A percentile compares a stretch with the other conserved stretches of the same genome.
These are phyloP conservation scores for Harrya chromipes DNA, from an alignment of 768 basidiomycete genomes.

Conservation along the genomic window DNA sequence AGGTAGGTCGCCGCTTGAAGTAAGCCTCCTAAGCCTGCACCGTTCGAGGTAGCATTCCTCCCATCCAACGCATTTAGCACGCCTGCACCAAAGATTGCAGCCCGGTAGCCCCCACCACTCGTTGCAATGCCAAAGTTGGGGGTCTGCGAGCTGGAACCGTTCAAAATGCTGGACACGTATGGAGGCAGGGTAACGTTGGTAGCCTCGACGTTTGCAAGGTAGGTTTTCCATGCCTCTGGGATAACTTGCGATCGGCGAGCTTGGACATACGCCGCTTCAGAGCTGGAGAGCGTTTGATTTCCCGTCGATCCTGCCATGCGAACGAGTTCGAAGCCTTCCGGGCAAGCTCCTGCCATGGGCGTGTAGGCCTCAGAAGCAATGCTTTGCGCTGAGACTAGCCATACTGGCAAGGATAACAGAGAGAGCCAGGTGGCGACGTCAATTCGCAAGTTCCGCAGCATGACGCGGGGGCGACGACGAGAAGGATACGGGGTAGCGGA, in stretches of 20 bases:
- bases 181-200: constrained; percentile 29
- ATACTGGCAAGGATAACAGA: constrained; percentile 2
- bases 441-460: not conserved
- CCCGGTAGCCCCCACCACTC: constrained; percentile 57
- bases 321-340: constrained; percentile 26
- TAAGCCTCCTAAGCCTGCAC: constrained; percentile 46
- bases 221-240: constrained; percentile 38
- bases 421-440: constrained; percentile 8
- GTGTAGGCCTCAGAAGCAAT: constrained; percentile 26
- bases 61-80: constrained; percentile 49
- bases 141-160: constrained; percentile 14
- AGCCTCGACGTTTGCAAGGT: constrained; percentile 37
- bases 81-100: constrained; percentile 53
- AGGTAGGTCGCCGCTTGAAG: constrained; percentile 53
- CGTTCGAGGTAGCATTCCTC: constrained; percentile 41
- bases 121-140: constrained; percentile 48
- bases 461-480: not conserved
- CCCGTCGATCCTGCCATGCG: constrained; percentile 24
- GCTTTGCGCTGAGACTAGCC: constrained; percentile 19
- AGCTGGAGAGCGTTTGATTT: constrained; percentile 34
- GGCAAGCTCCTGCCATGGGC: constrained; percentile 19
- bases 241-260: constrained; percentile 34
- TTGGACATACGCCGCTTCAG: constrained; percentile 37
- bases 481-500: too few relatives aligned
- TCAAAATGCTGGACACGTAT: constrained; percentile 34